Evolutionary conservation across 2,329 filamentous ascomycete genomes (phyloP), one percentile per base, ranked within the genome.

Genomic region (Pseudogymnoascus sp.): DNA sequence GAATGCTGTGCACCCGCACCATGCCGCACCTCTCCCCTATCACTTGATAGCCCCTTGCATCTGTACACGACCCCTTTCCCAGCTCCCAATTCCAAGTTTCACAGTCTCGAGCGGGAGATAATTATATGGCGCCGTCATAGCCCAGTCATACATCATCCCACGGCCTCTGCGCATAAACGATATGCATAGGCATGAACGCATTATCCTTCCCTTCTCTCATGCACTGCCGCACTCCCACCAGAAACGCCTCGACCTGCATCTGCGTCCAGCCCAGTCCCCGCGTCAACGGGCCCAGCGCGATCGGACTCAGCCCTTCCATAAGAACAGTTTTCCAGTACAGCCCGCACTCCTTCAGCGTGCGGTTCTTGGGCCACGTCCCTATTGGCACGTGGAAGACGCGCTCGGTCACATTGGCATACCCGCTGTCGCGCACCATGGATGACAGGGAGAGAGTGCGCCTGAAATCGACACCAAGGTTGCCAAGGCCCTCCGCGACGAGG

Each of bases 281-380:
- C 2, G 80, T 82, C 68, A 83, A 73, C n/a, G 81, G 79, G 1
- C 80, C 80, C 56, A 84, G 71, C 3, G 79, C 78, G 64, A 82
- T 81, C 6, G 79, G 80, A 66, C 82, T 78, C 13, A 81, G 69
- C 11, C 79, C 80, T 65, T 82, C 79, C 1, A 80, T 72, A 50
- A 82, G 70, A 44, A 81, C 79, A 6, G 78, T 80, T 53, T 78
- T 75, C 79, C 79, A 82, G 69, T 81, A 81, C 14, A 80, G 68
- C 0, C 81, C 81, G 19, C 82, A 80, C 56, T 77, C 76, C 70
- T 82, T 83, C 59, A 82, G 71, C 3, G 76, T 74, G 63, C 78
- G 77, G 64, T 83, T 81, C 61, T 76, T 80, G 3, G 81, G 78
- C 81, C 81, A 84, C 0, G 78, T 77, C 0, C 82, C 82, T 37